Evolutionary conservation across 2,329 filamentous ascomycete genomes (phyloP), one percentile per base, ranked within the genome.

Genomic region (Talaromyces sp.): DNA sequence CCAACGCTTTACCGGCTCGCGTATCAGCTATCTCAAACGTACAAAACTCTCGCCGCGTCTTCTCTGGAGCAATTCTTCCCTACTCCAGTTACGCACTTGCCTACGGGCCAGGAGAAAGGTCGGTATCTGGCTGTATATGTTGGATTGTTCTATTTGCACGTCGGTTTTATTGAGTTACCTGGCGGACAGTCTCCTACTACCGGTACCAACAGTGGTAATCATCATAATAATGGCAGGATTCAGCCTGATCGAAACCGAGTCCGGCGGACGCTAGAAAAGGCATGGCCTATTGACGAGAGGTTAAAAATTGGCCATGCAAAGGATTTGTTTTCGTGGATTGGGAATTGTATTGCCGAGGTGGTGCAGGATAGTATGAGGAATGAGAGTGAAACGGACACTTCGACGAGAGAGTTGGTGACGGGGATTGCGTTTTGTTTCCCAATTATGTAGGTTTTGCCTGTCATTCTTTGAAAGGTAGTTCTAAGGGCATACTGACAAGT

Each of bases 311-410:
- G 90, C 67, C 86, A 91, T 62, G 83, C 88, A 1, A 84, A 88
- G 60, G 85, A 85, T 30, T 78, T 93, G 1, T 93, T 93, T 71
- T 76, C 81, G 16, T 93, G 90, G 89, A 90, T 93, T 65, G 90
- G 89, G 40, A 79, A 83, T 66, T 89, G 87, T 68, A 90, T 93
- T 65, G 88, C 87, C 10, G 81, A 88, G 60, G 89, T 92, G 1
- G 85, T 93, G n/a, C 76, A 75, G 36, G 82, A 86, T 63, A 69
- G 73, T 33, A 60, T 78, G 33, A 64, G 65, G n/a, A 69, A 68
- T 59, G 69, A 68, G 7, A 71, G 65, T 42, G 68, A 69, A 16
- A 27, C 47, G 3, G 30, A 36, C 12, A 27, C 27, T 23, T 65
- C 68, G 9, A 72, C 69, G 23, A 67, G 66, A 3, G 74, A 77